These are phyloP conservation scores for Leccinum aurantiacum DNA, from an alignment of 768 basidiomycete species.

Conservation along the genomic window DNA sequence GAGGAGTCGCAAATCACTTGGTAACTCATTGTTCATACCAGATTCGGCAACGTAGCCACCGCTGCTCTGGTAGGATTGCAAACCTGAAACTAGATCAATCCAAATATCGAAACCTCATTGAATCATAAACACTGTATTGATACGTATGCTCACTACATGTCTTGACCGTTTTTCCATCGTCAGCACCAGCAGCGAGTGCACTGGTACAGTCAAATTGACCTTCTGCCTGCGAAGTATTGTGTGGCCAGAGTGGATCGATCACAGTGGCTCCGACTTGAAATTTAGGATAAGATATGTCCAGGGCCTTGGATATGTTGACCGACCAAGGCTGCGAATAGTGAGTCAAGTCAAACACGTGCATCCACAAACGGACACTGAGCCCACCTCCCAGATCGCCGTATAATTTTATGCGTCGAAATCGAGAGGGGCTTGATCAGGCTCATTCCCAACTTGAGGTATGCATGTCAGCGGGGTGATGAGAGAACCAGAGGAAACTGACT, in stretches of 20 bases:
- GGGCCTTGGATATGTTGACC: conserved; percentile 44
- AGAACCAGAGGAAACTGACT: conserved; percentile 28
- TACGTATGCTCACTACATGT: conserved; percentile 56
- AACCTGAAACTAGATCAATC: not conserved
- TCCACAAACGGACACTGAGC: conserved; percentile 2
- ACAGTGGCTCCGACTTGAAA: conserved; percentile 51
- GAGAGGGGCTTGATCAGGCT: conserved; percentile 49
- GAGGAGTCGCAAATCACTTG: not conserved
- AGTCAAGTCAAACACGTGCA: not conserved
- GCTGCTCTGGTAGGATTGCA: not conserved
- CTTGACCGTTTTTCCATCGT: conserved; percentile 41
- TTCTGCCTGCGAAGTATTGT: conserved; percentile 39
- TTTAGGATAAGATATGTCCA: conserved; percentile 38
- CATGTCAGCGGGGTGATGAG: not conserved
- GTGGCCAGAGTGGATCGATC: conserved; percentile 53
- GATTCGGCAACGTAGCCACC: not conserved
- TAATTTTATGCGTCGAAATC: conserved; percentile 39
- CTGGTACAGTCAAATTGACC: conserved; percentile 47
- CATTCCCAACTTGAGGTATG: conserved; percentile 45
- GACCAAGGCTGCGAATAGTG: conserved; percentile 42
- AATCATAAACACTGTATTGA: conserved; percentile 46
- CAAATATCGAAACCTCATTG: not conserved
- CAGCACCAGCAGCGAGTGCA: conserved; percentile 46
- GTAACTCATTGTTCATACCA: not conserved
- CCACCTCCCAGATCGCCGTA: conserved; percentile 44